Base-by-base conservation (phyloP, 2,329 filamentous ascomycete species). In the Sporothrix phasma region DNA sequence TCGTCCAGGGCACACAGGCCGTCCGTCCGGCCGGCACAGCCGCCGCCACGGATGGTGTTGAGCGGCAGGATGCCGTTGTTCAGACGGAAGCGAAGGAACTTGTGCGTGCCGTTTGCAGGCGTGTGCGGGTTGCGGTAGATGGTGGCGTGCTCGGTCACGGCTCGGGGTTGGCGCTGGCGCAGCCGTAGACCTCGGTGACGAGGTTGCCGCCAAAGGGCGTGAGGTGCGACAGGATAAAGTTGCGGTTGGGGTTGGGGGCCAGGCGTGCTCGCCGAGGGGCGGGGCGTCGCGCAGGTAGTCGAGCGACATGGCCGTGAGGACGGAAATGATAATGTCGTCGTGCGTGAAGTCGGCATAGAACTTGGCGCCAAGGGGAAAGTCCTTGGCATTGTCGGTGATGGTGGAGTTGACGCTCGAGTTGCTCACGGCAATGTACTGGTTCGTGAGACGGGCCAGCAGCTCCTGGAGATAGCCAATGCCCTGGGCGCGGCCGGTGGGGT, bases 121-220 rank as follows among this genome's bases (percentile, higher is more conserved):
- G 75, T 69, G 69, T 80, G 70, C 0, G 75, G 74, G 45, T 62
- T 65, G 46, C 73, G 74, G 70, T 81, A 81, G 17, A 73, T 69
- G 0, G 75, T 75, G 26, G 74, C 72, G 45, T 79, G 69, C 2
- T 72, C 66, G 39, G 75, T 74, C 3, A 77, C 75, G 0, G 76
- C 70, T 68, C 68, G 0, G 82, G 79, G 54, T 77, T 64, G 0
- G 74, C 58, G 0, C 66, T 63, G 3, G 74, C 72, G 68, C 82
- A 84, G 39, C 79, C 81, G 67, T 84, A 80, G 31, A 83, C 76
- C 71, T 85, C 82, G 1, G 82, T 82, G 51, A 82, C 74, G 34
- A 85, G 74, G 19, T 80, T 77, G 3, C 77, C 81, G 24, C 80
- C 81, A 66, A 84, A 84, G 1, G 82, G 82, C 0, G 81, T 82